Base-by-base conservation (phyloP, 352 stramenopile species). In the Globisporangium nagaii region DNA sequence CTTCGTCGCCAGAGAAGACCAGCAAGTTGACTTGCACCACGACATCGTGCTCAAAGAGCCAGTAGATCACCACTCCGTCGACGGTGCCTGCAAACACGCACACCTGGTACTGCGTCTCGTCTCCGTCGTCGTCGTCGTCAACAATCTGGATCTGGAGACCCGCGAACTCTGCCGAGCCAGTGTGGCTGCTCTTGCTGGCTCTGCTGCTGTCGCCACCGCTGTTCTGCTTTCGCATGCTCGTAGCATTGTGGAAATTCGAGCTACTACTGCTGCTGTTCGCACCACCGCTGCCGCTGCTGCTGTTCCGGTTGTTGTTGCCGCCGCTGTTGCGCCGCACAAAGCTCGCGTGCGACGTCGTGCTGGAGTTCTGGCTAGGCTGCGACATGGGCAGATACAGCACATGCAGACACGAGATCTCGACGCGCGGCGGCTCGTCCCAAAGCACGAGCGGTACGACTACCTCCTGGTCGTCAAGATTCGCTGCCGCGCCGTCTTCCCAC, bases 11-110 rank as follows among this genome's bases (percentile, higher is more conserved):
- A 17, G 66, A 60, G 27, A 80, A 77, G 1, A 92, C 56, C 19
- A 92, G 61, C 49, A 92, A 45, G 31, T 80, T 89, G 8, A 86
- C 80, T 58, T 92, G 82, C 7, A 74, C 70, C 10, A 89, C 79
- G 0, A 48, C 20, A 27, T 86, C 67, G 35, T 70, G 64, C 32
- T 89, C 72, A 37, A 90, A 84, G 4, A 79, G 62, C 82, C 82
- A 92, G 59, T 83, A 90, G 11, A 92, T 50, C 12, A 92, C 73
- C 27, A 68, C 57, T 3, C 82, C 79, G 40, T 90, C 82, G 30
- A 65, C 36, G 0, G 82, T 90, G 11, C 82, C 82, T 3, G 73
- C 72, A 59, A 92, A 90, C 13, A 92, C 82, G 28, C 75, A 86
- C 7, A 90, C 41, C 54, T 89, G 74, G 22, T 73, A 66, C 22